Conservation (phyloP, 768 basidiomycete species). For the Daedaleopsis nitida region DNA sequence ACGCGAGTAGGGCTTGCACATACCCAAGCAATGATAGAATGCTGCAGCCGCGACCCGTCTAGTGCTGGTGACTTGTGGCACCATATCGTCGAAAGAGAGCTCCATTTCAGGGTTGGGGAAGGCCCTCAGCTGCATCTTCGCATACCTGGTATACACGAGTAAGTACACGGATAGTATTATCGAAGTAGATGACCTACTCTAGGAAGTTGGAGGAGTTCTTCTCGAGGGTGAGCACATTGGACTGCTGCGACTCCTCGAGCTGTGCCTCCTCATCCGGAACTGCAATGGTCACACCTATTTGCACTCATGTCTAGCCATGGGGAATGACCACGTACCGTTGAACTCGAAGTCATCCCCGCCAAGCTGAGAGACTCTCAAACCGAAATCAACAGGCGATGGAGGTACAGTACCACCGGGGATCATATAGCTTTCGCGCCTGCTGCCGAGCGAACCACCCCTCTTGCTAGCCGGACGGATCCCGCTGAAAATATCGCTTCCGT, state of each 20-base stretch:
- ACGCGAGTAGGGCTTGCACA: constrained; percentile 10
- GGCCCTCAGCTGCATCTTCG: constrained; percentile 71
- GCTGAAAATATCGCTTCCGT: constrained; percentile 47
- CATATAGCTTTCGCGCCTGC: constrained; percentile 61
- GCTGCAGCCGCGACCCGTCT: constrained; percentile 79
- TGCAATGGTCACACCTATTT: constrained; percentile 10
- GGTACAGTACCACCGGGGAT: constrained; percentile 44
- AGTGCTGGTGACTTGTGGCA: constrained; percentile 66
- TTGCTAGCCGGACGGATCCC: constrained; percentile 32
- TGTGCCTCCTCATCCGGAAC: constrained; percentile 32
- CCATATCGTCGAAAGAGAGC: constrained; percentile 66
- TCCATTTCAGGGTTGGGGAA: constrained; percentile 48
- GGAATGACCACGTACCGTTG: constrained; percentile 48
- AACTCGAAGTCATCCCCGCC: constrained; percentile 67
- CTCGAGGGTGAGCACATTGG: constrained; percentile 64
- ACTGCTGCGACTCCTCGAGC: constrained; percentile 49
- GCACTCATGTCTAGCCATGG: neutral
- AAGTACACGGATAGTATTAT: constrained; percentile 8
- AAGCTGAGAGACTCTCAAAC: constrained; percentile 40
- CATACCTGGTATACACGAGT: constrained; percentile 52
- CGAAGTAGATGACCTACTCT: constrained; percentile 53
- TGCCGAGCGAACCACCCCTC: constrained; percentile 52
- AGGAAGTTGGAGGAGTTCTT: constrained; percentile 80
- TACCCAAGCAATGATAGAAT: constrained; percentile 86
- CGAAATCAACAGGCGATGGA: constrained; percentile 22